Percentiles rank a stretch among this genome's conserved stretches.
phyloP scores from a whole-genome alignment of 176 grass and related monocot genomes.

The Aegilops sharonensis region DNA sequence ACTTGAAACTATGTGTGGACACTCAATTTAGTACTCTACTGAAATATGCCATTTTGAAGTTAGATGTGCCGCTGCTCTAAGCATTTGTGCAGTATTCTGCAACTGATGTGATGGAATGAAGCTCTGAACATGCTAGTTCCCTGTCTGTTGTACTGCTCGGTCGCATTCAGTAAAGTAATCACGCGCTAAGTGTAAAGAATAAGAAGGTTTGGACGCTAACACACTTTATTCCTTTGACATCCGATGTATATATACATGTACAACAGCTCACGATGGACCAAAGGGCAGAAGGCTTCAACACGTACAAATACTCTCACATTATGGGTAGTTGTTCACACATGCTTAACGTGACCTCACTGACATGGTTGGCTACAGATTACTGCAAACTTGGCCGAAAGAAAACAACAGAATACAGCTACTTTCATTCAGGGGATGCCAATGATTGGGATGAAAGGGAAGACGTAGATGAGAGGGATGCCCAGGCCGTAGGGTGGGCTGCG shows the following conservation, averaged over 20 bases:
- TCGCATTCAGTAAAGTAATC: not conserved
- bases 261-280: no score
- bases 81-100: not conserved
- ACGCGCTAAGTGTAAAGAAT: no score
- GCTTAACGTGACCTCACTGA: not conserved
- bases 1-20: not conserved
- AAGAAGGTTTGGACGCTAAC: no score
- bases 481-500: not conserved
- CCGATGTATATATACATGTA: no score
- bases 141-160: not conserved
- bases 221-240: no score
- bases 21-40: no score
- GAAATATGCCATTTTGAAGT: no score
- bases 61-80: not conserved
- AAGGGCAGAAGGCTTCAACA: no score
- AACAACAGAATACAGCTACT: not conserved
- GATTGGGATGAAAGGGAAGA: conserved; percentile 55
- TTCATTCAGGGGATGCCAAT: conserved; percentile 8
- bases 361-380: not conserved
- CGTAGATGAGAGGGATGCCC: conserved; percentile 39
- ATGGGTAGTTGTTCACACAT: not conserved
- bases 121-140: not conserved
- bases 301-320: not conserved
- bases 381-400: not conserved
- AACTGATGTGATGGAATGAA: no score